Evolutionary conservation across 2,329 filamentous ascomycete species (phyloP).

Genomic region (Rutstroemia sp.): DNA sequence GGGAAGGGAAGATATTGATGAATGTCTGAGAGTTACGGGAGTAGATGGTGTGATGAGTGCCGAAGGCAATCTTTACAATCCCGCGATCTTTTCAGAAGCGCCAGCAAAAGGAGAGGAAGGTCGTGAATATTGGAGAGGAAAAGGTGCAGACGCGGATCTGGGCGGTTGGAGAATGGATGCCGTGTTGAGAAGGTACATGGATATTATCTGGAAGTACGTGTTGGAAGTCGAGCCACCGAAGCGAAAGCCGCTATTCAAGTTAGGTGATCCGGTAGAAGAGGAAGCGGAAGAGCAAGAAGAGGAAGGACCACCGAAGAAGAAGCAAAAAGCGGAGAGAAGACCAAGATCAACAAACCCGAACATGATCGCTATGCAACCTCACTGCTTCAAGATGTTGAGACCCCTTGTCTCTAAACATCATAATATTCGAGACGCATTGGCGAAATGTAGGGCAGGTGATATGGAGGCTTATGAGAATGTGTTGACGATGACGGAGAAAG

Average conservation of each 20-base stretch:
- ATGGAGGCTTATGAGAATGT: slow-evolving; percentile 72
- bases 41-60: slow-evolving; percentile 94
- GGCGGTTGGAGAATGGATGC: slow-evolving; percentile 88
- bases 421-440: slow-evolving; percentile 78
- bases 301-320: slow-evolving; percentile 30
- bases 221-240: slow-evolving; percentile 57
- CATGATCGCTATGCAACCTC: slow-evolving; percentile 75
- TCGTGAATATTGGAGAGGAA: slow-evolving; percentile 71
- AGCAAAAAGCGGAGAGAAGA: slow-evolving; percentile 34
- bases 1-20: slow-evolving; percentile 67
- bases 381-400: slow-evolving; percentile 86
- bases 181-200: slow-evolving; percentile 78
- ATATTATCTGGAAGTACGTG: slow-evolving; percentile 78
- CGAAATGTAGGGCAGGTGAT: slow-evolving; percentile 59
- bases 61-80: slow-evolving; percentile 90
- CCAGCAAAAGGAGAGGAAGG: slow-evolving; percentile 58
- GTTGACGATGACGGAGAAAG: slow-evolving; percentile 65
- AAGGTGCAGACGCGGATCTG: slow-evolving; percentile 47
- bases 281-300: slow-evolving; percentile 32
- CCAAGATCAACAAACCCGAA: slow-evolving; percentile 46
- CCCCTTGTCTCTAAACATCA: slow-evolving; percentile 75
- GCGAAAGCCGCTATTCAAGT: slow-evolving; percentile 67
- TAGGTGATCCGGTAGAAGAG: slow-evolving; percentile 35
- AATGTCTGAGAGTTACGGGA: slow-evolving; percentile 74
- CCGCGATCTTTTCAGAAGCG: slow-evolving; percentile 69